Evolutionary conservation across 371 early-diverging fungal species (phyloP).

Genomic region (Funneliformis caledonium): DNA sequence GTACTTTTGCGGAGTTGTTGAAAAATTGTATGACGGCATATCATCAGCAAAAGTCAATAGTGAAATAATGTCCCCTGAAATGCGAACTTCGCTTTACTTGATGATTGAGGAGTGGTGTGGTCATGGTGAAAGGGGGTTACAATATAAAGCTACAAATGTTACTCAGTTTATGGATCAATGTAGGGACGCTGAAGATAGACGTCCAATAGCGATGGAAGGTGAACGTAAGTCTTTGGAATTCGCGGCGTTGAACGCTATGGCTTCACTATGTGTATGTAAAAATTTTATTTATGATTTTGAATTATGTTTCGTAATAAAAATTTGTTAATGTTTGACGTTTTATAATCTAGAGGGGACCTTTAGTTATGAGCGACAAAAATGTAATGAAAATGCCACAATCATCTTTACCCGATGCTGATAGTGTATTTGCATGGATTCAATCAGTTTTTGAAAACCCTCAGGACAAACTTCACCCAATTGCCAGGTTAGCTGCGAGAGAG

Average conservation of each 20-base stretch:
- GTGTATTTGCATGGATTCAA: slow-evolving; percentile 64
- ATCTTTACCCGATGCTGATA: slow-evolving; percentile 52
- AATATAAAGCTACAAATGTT: slow-evolving; percentile 73
- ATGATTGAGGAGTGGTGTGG: slow-evolving; percentile 96
- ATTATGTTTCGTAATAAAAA: neutral
- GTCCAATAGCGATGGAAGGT: slow-evolving; percentile 70
- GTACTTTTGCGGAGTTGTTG: slow-evolving; percentile 86
- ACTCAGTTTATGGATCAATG: slow-evolving; percentile 72
- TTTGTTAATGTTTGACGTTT: neutral
- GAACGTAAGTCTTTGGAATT: slow-evolving; percentile 78
- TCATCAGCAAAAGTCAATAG: slow-evolving; percentile 46
- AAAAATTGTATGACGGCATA: slow-evolving; percentile 77
- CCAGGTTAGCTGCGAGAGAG: slow-evolving; percentile 40
- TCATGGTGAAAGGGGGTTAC: slow-evolving; percentile 69
- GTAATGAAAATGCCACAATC: slow-evolving; percentile 30
- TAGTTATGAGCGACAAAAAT: slow-evolving; percentile 42
- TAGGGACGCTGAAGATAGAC: slow-evolving; percentile 74
- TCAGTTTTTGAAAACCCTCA: slow-evolving; percentile 73
- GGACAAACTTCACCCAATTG: slow-evolving; percentile 57
- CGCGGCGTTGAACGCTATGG: slow-evolving; percentile 87
- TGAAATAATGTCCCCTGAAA: slow-evolving; percentile 75
- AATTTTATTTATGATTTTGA: neutral
- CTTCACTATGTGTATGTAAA: slow-evolving; percentile 76
- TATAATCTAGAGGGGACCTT: slow-evolving; percentile 36
- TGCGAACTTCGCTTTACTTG: slow-evolving; percentile 75